phyloP scores from a whole-genome alignment of 768 basidiomycete species.

The Holtermanniella nyarrowii region DNA sequence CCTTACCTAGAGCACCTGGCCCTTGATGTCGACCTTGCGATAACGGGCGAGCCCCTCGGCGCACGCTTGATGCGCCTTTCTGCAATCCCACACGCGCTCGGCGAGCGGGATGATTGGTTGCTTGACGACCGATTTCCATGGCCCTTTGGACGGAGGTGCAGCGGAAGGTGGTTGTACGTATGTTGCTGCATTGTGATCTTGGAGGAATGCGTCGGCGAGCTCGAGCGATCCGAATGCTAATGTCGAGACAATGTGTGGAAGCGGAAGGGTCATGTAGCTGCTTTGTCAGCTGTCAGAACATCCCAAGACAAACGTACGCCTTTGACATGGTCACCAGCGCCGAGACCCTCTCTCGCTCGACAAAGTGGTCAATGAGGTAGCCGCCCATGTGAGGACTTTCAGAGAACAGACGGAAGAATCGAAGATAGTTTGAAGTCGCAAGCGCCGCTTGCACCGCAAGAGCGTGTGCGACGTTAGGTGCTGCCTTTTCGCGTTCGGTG shows the following conservation, averaged over 20 bases:
- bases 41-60: conserved; percentile 63
- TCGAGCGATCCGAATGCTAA: conserved; percentile 68
- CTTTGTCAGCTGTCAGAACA: background rate
- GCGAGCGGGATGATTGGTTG: conserved; percentile 39
- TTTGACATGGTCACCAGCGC: conserved; percentile 83
- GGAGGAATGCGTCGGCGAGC: conserved; percentile 59
- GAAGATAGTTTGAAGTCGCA: conserved; percentile 87
- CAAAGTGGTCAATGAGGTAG: conserved; percentile 99
- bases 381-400: conserved; percentile 91
- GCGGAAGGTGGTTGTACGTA: conserved; percentile 42
- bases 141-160: background rate
- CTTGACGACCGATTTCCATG: conserved; percentile 47
- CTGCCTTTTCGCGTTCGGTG: conserved; percentile 77
- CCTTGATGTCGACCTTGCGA: conserved; percentile 78
- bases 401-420: conserved; percentile 73
- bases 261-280: conserved; percentile 65
- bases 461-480: conserved; percentile 74
- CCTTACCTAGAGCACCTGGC: conserved; percentile 53
- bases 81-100: conserved; percentile 39
- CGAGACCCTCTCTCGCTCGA: conserved; percentile 75
- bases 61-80: conserved; percentile 42
- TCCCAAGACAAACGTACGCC: conserved; percentile 54
- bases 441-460: conserved; percentile 77
- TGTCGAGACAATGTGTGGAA: conserved; percentile 65
- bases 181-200: conserved; percentile 55